Base-by-base conservation (phyloP, 1,284 basidiomycete genomes). In the Cutaneotrichosporon sp. region DNA sequence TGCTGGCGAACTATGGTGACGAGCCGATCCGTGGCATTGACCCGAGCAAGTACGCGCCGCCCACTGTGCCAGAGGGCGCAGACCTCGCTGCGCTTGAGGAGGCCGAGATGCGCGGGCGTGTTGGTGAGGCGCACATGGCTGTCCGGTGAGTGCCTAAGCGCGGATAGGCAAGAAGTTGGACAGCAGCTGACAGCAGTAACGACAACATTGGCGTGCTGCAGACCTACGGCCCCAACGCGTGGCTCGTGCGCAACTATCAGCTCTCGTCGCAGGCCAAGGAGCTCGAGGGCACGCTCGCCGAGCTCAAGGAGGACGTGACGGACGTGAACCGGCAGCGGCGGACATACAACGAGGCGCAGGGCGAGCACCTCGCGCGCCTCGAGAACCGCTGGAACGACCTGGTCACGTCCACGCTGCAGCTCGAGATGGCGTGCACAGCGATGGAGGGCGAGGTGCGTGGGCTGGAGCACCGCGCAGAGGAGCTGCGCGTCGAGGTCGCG, bases 121-220 rank as follows among this genome's bases (percentile, higher is more conserved):
- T 91, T 42, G 93, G 95, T 64, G 83, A 97, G 45, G 93, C 93
- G 71, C 92, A 98, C 76, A 95, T 97, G 80, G 85, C 86, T 36
- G 83, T 92, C 68, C 84, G 95, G 89, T 92, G 63, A 60, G 84
- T 79, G 8, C 24, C 20, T 22, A 42, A n/a, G 38, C 16, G 38
- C 18, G 38, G 18, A n/a, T 42, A 42, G n/a, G n/a, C n/a, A n/a
- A n/a, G n/a, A n/a, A n/a, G n/a, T n/a, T n/a, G n/a, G n/a, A n/a
- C n/a, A n/a, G 20, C 8, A 27, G n/a, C 53, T 64, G 45, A 65
- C 60, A 10, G 29, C 66, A 93, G 91, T 67, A 87, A 91, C 69
- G 88, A 88, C 45, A 98, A 98, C 81, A 81, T 95, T 45, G 86
- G 88, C 9, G 81, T 99, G 22, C 80, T 97, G 45, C 88, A 92